Conservation (phyloP, 805 yeast genomes). For the Candida saitoana region DNA sequence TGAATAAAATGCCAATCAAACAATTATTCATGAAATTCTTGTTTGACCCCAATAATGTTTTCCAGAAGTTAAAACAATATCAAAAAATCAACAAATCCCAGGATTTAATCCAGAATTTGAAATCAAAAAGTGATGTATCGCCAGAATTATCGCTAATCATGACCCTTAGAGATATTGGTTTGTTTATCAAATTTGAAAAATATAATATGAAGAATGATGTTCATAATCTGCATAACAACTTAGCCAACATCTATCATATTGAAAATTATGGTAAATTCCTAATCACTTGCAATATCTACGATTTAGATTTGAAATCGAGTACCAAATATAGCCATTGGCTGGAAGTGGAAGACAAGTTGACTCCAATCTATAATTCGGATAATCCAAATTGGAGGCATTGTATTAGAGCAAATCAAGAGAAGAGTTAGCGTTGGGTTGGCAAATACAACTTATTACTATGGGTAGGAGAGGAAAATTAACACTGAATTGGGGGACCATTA, state of each 20-base stretch:
- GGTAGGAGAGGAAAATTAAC: not conserved
- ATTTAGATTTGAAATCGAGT: constrained; percentile 46
- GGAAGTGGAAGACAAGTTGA: constrained; percentile 36
- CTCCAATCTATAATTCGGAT: constrained; percentile 27
- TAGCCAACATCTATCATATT: constrained; percentile 17
- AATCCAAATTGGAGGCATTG: constrained; percentile 30
- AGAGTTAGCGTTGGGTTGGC: not conserved
- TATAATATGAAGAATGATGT: constrained; percentile 14
- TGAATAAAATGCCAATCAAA: constrained; percentile 28
- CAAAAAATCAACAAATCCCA: constrained; percentile 31
- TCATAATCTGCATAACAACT: constrained; percentile 23
- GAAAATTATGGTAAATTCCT: constrained; percentile 23
- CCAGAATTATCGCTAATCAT: constrained; percentile 40
- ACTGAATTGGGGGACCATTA: not conserved
- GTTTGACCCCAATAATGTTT: constrained; percentile 23
- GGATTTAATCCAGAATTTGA: constrained; percentile 28
- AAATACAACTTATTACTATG: not conserved
- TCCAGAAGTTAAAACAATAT: constrained; percentile 30
- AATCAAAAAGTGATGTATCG: constrained; percentile 35
- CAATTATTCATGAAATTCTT: constrained; percentile 32
- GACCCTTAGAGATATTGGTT: constrained; percentile 56
- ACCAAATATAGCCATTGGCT: constrained; percentile 45
- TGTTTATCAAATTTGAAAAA: constrained; percentile 40
- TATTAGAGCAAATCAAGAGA: constrained; percentile 10
- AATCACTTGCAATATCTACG: constrained; percentile 40